Percentiles rank a stretch among this genome's conserved stretches.
These are phyloP conservation scores for Fusarium sambucinum DNA, from an alignment of 2,329 filamentous ascomycete genomes.

Conservation along the genomic window DNA sequence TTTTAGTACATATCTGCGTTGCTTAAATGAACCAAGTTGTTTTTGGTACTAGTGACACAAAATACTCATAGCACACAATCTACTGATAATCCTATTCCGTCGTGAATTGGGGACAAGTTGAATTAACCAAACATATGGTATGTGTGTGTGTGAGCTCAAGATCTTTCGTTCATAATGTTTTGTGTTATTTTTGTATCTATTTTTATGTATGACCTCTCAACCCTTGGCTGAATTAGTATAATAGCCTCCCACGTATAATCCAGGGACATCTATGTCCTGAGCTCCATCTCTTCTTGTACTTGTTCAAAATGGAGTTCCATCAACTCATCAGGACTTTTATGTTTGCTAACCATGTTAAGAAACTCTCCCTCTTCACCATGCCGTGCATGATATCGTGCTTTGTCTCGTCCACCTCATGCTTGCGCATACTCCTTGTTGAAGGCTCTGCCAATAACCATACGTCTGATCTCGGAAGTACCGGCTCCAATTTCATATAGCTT, in stretches of 20 bases:
- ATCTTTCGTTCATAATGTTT: background rate
- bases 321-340: background rate
- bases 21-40: background rate
- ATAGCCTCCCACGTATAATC: slow-evolving; percentile 1
- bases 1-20: background rate
- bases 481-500: slow-evolving; percentile 96
- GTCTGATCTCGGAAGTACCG: slow-evolving; percentile 91
- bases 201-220: background rate
- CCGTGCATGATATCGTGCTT: background rate
- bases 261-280: slow-evolving; percentile 20
- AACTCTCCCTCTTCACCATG: background rate
- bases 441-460: slow-evolving; percentile 92
- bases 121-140: background rate
- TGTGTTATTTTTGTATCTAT: background rate
- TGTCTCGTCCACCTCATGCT: slow-evolving; percentile 35
- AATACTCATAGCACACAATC: background rate
- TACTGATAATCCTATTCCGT: background rate
- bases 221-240: background rate
- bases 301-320: background rate
- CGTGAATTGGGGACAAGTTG: background rate
- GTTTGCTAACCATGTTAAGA: background rate
- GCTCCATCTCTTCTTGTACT: background rate
- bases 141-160: background rate
- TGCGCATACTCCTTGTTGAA: slow-evolving; percentile 87
- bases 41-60: background rate